These are phyloP conservation scores for Chaetomium sp. DNA, from an alignment of 2,329 filamentous ascomycete species.

Conservation along the genomic window DNA sequence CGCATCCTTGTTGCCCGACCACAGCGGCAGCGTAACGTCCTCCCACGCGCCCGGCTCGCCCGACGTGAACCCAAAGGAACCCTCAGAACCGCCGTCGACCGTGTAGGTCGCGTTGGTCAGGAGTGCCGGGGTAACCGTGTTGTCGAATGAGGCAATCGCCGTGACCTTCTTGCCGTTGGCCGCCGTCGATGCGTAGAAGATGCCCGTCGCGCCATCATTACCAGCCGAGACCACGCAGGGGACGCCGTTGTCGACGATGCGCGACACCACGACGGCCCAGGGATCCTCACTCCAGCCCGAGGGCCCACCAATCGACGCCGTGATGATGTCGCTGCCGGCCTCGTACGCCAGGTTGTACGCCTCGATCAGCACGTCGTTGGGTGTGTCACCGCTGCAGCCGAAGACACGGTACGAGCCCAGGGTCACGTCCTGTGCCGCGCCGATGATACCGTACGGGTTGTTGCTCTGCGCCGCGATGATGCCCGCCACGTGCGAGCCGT, in stretches of 20 bases:
- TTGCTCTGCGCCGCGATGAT: conserved; percentile 54
- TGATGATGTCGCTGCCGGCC: conserved; percentile 53
- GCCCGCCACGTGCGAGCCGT: conserved; percentile 57
- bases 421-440: conserved; percentile 49
- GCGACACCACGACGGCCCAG: conserved; percentile 43
- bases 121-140: conserved; percentile 36
- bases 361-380: conserved; percentile 51
- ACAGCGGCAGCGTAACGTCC: conserved; percentile 43
- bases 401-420: conserved; percentile 54
- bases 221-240: conserved; percentile 48
- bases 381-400: conserved; percentile 44
- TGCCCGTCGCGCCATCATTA: conserved; percentile 40
- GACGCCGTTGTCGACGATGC: conserved; percentile 48
- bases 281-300: conserved; percentile 48
- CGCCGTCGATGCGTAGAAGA: conserved; percentile 45
- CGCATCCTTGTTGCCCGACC: conserved; percentile 44
- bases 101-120: conserved; percentile 37
- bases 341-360: conserved; percentile 56
- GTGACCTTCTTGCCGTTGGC: conserved; percentile 42
- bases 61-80: conserved; percentile 37
- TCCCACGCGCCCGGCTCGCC: conserved; percentile 38
- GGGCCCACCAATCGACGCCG: conserved; percentile 45
- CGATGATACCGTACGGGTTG: conserved; percentile 48
- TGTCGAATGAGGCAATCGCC: conserved; percentile 46
- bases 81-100: conserved; percentile 28